phyloP scores from a whole-genome alignment of 2,329 filamentous ascomycete species.

The Colletotrichum lupini region DNA sequence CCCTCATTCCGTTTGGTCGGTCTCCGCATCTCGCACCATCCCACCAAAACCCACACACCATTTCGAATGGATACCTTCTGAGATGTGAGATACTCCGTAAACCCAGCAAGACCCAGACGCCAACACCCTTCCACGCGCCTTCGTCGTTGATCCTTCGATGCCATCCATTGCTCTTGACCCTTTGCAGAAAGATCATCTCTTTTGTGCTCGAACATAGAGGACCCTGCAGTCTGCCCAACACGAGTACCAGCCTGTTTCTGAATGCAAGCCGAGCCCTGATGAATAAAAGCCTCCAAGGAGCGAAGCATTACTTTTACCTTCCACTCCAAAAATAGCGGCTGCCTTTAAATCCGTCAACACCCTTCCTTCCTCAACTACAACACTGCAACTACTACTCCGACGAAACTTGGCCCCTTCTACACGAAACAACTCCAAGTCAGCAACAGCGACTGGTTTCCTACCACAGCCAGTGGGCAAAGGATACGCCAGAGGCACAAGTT shows the following conservation, averaged over 20 bases:
- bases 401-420: neutral
- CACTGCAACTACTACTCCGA: neutral
- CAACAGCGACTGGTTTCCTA: neutral
- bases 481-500: neutral
- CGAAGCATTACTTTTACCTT: neutral
- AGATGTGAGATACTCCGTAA: neutral
- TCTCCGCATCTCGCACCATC: neutral
- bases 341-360: neutral
- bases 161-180: neutral
- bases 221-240: neutral
- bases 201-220: neutral
- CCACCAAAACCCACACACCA: neutral
- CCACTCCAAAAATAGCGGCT: neutral
- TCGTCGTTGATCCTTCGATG: conserved; percentile 5
- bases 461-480: neutral
- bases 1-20: neutral
- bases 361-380: neutral
- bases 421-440: neutral
- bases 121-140: neutral
- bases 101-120: neutral
- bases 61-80: neutral
- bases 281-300: neutral
- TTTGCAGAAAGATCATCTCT: neutral
- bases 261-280: neutral
- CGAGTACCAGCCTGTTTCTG: neutral